Evolutionary conservation across 2,329 filamentous ascomycete species (phyloP).

Genomic region (Claviceps sp.): DNA sequence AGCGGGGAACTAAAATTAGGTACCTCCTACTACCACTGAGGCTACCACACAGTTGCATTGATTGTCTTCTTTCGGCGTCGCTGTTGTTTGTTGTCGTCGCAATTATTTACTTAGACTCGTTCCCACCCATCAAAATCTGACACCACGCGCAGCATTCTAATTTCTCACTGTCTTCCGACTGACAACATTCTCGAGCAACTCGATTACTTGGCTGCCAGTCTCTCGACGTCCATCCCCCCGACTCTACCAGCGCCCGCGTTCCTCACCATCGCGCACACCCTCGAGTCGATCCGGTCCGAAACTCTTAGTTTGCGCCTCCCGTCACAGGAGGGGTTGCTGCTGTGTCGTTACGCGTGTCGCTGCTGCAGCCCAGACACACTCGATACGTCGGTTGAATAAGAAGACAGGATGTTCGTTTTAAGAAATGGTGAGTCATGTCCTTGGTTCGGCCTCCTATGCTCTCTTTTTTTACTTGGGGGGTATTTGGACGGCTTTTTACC

Average conservation of each 20-base stretch:
- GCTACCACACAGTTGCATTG: no score
- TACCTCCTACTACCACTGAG: no score
- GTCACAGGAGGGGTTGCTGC: not conserved
- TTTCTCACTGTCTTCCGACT: no score
- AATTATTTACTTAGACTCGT: no score
- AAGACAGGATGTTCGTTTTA: slow-evolving; percentile 26
- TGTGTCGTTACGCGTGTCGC: not conserved
- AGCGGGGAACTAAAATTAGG: no score
- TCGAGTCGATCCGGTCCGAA: not conserved
- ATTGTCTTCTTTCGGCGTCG: no score
- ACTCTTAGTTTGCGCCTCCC: not conserved
- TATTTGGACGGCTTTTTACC: not conserved
- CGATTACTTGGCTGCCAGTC: no score
- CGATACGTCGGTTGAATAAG: not conserved
- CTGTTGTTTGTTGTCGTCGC: no score
- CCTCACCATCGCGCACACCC: no score
- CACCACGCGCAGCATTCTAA: no score
- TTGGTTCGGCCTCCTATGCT: not conserved
- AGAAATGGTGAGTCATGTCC: slow-evolving; percentile 26
- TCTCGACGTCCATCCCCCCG: not conserved
- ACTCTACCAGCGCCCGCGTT: not conserved
- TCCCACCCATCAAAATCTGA: no score
- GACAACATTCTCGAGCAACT: no score
- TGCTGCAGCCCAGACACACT: not conserved
- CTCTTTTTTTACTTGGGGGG: not conserved